phyloP scores from a whole-genome alignment of 179 eudicot species.

The Spergularia azorica region DNA sequence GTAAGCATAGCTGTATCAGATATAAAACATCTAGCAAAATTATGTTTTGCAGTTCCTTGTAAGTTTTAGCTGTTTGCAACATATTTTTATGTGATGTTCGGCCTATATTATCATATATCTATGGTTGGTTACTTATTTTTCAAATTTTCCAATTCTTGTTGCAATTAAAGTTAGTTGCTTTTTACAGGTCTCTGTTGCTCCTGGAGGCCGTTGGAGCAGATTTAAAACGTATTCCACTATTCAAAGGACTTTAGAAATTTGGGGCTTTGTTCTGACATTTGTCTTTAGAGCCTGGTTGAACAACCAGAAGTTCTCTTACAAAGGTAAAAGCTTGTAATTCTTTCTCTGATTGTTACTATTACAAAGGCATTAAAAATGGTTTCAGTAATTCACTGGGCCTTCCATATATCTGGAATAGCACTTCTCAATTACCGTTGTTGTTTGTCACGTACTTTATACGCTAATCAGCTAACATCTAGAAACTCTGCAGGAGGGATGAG shows the following conservation, averaged over 20 bases:
- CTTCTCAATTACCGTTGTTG: not conserved
- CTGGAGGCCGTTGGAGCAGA: slow-evolving; percentile 98
- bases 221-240: slow-evolving; percentile 96
- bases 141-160: not conserved
- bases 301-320: slow-evolving; percentile 87
- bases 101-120: no score
- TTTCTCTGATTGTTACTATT: slow-evolving; percentile 9
- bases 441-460: not conserved
- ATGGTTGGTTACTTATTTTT: not conserved
- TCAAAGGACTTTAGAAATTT: slow-evolving; percentile 93
- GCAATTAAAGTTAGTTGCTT: slow-evolving; percentile 12
- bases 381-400: not conserved
- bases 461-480: slow-evolving; percentile 26
- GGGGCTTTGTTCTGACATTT: slow-evolving; percentile 92
- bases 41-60: no score
- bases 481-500: slow-evolving; percentile 85
- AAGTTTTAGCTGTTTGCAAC: no score
- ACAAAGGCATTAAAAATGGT: not conserved
- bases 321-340: slow-evolving; percentile 46
- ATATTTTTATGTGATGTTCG: no score
- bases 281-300: slow-evolving; percentile 72
- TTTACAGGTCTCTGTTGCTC: slow-evolving; percentile 89
- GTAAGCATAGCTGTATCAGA: no score
- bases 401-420: not conserved
- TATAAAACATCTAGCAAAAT: no score